phyloP scores from a whole-genome alignment of 371 early-diverging fungal species.

The Capillidium heterosporum region DNA sequence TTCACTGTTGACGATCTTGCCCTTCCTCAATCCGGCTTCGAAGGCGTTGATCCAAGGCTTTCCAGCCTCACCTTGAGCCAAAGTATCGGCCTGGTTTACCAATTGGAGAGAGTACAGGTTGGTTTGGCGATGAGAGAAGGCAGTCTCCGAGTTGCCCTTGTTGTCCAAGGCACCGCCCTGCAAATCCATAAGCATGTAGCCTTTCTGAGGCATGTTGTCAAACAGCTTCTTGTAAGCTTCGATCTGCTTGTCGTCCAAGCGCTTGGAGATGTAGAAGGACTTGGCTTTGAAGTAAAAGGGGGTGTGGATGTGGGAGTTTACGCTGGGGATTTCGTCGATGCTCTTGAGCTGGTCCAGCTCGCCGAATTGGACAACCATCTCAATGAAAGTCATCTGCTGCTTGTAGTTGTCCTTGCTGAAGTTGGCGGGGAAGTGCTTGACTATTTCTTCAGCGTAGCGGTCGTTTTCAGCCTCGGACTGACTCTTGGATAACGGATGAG shows the following conservation, averaged over 20 bases:
- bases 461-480: neutral
- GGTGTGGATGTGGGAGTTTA: neutral
- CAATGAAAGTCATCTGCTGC: neutral
- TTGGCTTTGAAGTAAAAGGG: neutral
- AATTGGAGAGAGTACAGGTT: neutral
- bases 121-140: neutral
- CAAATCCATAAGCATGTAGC: neutral
- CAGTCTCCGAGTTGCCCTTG: neutral
- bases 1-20: too few relatives aligned
- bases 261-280: neutral
- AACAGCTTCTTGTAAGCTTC: too few relatives aligned
- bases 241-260: neutral
- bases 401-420: neutral
- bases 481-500: neutral
- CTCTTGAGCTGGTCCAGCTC: neutral
- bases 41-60: too few relatives aligned
- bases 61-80: too few relatives aligned
- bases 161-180: neutral
- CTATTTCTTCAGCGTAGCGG: neutral
- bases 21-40: too few relatives aligned
- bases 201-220: neutral
- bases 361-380: neutral
- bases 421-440: neutral
- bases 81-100: too few relatives aligned
- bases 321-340: neutral